Evolutionary conservation across 768 basidiomycete genomes (phyloP).

Genomic region (Boletus subparvulus): DNA sequence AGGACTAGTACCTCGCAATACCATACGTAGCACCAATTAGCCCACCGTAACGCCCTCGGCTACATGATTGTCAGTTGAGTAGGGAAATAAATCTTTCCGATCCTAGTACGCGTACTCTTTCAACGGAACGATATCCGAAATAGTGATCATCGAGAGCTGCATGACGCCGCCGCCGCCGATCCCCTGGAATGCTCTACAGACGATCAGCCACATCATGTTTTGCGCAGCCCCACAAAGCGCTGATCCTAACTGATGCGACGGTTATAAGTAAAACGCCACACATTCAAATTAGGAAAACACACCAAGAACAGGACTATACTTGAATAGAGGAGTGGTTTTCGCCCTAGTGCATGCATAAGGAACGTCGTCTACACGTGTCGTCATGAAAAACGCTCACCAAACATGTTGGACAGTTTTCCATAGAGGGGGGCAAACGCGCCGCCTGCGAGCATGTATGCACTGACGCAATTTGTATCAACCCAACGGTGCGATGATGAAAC

Average conservation of each 20-base stretch:
- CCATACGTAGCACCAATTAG: constrained; percentile 82
- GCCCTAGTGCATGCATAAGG: constrained; percentile 35
- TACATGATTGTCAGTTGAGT: constrained; percentile 21
- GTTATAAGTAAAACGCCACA: neutral
- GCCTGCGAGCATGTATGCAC: constrained; percentile 71
- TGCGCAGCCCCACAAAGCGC: constrained; percentile 82
- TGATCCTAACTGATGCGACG: constrained; percentile 62
- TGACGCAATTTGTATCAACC: constrained; percentile 19
- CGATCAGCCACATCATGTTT: constrained; percentile 72
- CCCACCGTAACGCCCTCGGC: constrained; percentile 78
- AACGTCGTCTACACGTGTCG: neutral
- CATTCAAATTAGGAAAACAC: constrained; percentile 15
- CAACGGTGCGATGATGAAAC: neutral
- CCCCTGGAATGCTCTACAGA: constrained; percentile 77
- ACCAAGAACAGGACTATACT: constrained; percentile 68
- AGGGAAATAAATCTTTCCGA: neutral
- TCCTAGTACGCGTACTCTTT: constrained; percentile 52
- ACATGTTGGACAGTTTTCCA: constrained; percentile 69
- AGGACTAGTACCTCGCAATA: constrained; percentile 43
- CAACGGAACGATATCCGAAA: constrained; percentile 81
- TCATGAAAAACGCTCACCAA: constrained; percentile 26
- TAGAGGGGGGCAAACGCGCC: constrained; percentile 68
- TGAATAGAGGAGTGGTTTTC: constrained; percentile 68
- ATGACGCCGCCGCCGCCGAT: constrained; percentile 79
- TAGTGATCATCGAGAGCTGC: constrained; percentile 72